A percentile compares a stretch with the other conserved stretches of the same genome.
phyloP scores from a whole-genome alignment of 768 basidiomycete species.

The Pleurotus djamor region DNA sequence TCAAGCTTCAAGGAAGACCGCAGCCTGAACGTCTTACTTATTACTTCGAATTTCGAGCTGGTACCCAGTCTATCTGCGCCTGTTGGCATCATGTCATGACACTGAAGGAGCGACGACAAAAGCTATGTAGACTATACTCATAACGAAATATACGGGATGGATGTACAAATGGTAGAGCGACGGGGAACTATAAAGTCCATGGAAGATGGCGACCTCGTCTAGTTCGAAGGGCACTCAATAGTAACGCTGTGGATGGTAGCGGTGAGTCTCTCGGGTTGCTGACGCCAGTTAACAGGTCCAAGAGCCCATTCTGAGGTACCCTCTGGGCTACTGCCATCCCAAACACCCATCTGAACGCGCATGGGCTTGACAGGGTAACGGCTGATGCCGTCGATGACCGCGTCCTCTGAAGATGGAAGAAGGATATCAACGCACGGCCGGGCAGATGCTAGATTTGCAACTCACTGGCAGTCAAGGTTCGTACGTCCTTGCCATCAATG shows the following conservation, averaged over 20 bases:
- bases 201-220: neutral
- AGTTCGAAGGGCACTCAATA: slow-evolving; percentile 27
- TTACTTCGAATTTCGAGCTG: neutral
- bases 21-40: neutral
- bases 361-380: slow-evolving; percentile 34
- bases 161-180: no score
- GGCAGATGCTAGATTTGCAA: neutral
- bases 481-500: slow-evolving; percentile 29
- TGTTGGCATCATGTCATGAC: neutral
- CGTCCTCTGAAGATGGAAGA: neutral
- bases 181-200: no score
- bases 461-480: slow-evolving; percentile 25
- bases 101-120: neutral
- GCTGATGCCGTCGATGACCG: neutral
- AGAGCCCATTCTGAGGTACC: slow-evolving; percentile 40
- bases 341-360: slow-evolving; percentile 41
- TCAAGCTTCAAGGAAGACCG: no score
- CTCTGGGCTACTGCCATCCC: slow-evolving; percentile 37
- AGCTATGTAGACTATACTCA: no score
- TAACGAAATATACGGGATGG: no score
- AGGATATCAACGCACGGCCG: neutral
- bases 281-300: slow-evolving; percentile 39
- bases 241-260: slow-evolving; percentile 31
- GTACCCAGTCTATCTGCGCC: neutral
- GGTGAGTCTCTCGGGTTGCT: slow-evolving; percentile 23